Base-by-base conservation (phyloP, 495 filamentous ascomycete genomes). In the Aspergillus sclerotioniger region DNA sequence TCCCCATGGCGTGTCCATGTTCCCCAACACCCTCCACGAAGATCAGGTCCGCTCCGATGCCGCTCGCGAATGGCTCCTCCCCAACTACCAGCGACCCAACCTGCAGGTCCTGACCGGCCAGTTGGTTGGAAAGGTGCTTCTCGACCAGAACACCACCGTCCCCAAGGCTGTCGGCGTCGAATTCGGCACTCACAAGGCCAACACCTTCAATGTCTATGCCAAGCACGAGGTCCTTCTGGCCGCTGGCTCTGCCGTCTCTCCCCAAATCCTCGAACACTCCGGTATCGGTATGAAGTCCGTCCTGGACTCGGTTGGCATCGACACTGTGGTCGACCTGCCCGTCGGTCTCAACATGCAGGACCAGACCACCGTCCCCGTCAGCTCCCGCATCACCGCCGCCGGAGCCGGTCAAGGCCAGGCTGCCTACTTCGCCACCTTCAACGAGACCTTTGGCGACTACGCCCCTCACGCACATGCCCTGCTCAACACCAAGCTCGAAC, bases 191-290 rank as follows among this genome's bases (percentile, higher is more conserved):
- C 58, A 70, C 55, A 56, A 62, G 15, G 59, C 47, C 10, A 53
- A 62, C 41, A 58, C 65, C 16, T 68, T 73, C 58, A 63, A 68
- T 15, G 72, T 71, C 21, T 62, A 54, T 17, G 74, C 72, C 8
- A 67, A 67, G 16, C 71, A 71, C 21, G 83, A 86, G 57, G 79
- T 84, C 31, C 79, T 86, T 52, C 54, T 86, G 32, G 72, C 81
- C 0, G 81, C 80, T 15, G 83, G 83, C 25, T 72, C 80, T 17
- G 73, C 80, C 56, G 77, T 82, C 67, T 76, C 80, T 0, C 82
- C 82, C 0, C 76, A 80, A 53, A 75, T 85, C 45, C 60, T 80
- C 3, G 71, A 79, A 43, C 57, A 77, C 31, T 73, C 76, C 32
- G 77, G 77, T n/a, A 71, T 80, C 52, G 77, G 76, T n/a, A 58